These are phyloP conservation scores for Benincasa hispida DNA, from an alignment of 306 rosid genomes.

Conservation along the genomic window DNA sequence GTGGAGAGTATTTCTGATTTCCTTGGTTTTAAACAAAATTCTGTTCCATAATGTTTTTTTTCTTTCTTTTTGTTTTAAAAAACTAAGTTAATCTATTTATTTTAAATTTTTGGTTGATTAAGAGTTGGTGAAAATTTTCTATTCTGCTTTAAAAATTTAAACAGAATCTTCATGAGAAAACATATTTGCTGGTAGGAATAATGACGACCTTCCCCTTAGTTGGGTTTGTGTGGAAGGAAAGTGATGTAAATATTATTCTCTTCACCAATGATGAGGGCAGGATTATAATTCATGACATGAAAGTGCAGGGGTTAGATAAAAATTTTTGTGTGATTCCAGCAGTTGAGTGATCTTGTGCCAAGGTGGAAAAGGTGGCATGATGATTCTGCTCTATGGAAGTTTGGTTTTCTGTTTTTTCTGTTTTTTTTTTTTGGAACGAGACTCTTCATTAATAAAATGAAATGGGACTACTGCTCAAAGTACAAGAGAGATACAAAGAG, in stretches of 20 bases:
- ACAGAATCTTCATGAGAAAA: not conserved
- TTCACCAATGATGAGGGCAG: not conserved
- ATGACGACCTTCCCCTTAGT: not conserved
- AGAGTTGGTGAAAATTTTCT: not conserved
- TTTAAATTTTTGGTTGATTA: not conserved
- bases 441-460: no score
- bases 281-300: not conserved
- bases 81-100: no score
- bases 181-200: not conserved
- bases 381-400: no score
- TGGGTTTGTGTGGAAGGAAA: not conserved
- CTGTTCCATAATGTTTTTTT: not conserved
- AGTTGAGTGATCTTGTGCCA: not conserved
- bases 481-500: no score
- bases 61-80: no score
- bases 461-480: no score
- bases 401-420: no score
- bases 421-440: no score
- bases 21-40: not conserved
- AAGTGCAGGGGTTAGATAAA: not conserved
- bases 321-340: not conserved
- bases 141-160: not conserved
- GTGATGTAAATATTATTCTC: not conserved
- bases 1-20: constrained; percentile 25
- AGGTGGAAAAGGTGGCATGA: not conserved